Evolutionary conservation across 116 monocot genomes (phyloP), one percentile per base, ranked within the genome.

Genomic region (Cymodocea nodosa): DNA sequence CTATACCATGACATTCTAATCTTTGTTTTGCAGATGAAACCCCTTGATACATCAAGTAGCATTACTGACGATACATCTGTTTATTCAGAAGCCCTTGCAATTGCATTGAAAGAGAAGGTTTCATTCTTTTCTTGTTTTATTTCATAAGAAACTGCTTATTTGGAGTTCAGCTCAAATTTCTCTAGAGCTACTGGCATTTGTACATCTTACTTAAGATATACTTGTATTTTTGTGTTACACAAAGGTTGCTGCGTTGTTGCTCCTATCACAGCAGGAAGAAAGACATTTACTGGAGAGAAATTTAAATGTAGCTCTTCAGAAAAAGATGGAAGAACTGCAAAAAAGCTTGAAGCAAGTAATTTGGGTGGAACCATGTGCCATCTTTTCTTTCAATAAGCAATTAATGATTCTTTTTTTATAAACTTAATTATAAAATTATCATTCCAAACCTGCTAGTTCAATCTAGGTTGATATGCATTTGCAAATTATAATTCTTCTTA

Each of bases 211-310:
- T 30, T 30, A 30, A 30, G 30, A 30, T 30, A 12, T 61, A 68
- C 15, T 56, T 73, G 17, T 20, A 53, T 71, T 5, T 12, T 55
- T 51, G 18, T 56, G 14, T 55, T 4, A 37, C 19, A 23, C 19
- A 35, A 55, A 95, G 95, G 87, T 95, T 70, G 76, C 77, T 50
- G 74, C 81, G 60, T 71, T 95, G 36, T 76, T 95, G 44, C 90
- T 95, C 53, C 75, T 95, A 63, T 95, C 95, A 20, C 95, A 95
- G 65, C 83, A 90, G 76, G 90, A 95, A 78, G 90, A 95, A 72
- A 90, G 87, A 23, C 76, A 95, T 80, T 69, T 95, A 61, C 56
- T 87, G 50, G 90, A 85, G 71, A 79, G 78, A 65, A 83, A 90
- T 70, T 74, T 78, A 44, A 80, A 90, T 79, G 51, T 60, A 73